These are phyloP conservation scores for Globisporangium echinulatum DNA, from an alignment of 352 stramenopile species.

Conservation along the genomic window DNA sequence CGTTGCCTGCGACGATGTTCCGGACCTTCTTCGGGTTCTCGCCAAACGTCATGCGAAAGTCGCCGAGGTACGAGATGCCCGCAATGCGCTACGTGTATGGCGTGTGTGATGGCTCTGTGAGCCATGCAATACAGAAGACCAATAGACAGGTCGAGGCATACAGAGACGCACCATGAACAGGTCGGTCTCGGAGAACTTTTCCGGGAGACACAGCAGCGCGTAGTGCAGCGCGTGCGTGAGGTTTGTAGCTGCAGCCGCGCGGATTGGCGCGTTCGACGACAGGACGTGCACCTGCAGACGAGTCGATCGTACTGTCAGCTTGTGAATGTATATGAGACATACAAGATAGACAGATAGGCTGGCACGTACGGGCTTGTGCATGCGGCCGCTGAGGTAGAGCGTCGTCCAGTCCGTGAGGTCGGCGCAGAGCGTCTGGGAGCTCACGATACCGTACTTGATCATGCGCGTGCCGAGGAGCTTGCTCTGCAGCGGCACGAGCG, in stretches of 20 bases:
- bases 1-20: constrained; percentile 88
- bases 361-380: constrained; percentile 78
- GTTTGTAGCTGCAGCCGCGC: constrained; percentile 48
- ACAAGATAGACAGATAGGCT: background rate
- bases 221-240: constrained; percentile 71
- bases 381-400: constrained; percentile 82
- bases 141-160: background rate
- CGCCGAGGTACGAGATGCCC: constrained; percentile 84
- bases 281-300: constrained; percentile 52
- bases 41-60: constrained; percentile 88
- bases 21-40: constrained; percentile 89
- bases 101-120: no score
- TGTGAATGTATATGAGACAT: background rate
- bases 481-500: constrained; percentile 56
- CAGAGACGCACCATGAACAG: constrained; percentile 64
- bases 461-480: constrained; percentile 53
- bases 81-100: constrained; percentile 60
- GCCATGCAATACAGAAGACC: background rate
- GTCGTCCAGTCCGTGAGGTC: constrained; percentile 78
- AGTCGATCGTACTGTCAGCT: background rate
- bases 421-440: constrained; percentile 63
- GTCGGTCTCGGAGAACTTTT: constrained; percentile 77
- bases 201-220: constrained; percentile 61
- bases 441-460: constrained; percentile 89
- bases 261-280: constrained; percentile 35